Evolutionary conservation across 768 basidiomycete genomes (phyloP), one percentile per base, ranked within the genome.

Genomic region (Suillus plorans): DNA sequence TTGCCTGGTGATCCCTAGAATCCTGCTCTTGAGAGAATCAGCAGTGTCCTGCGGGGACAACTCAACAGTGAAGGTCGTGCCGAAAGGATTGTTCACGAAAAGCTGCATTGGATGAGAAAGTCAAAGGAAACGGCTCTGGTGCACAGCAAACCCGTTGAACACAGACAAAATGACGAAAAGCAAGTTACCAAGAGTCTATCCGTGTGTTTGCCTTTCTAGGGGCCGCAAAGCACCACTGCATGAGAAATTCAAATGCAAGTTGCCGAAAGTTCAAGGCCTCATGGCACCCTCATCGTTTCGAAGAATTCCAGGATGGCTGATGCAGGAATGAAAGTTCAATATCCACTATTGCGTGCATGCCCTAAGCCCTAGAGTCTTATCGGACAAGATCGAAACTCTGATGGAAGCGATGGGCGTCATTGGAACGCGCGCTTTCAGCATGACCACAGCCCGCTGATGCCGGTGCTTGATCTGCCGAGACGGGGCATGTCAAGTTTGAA

Each of bases 61-160:
- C 18, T 63, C 47, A 22, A 63, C 20, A 18, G 62, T 63, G 18
- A 63, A 12, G 50, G 62, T 63, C 3, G 62, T 28, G 39, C 62
- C 52, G 39, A 56, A 63, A 22, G 52, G 52, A 20, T 63, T 47
- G 39, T 56, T 52, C 16, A 63, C 50, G 36, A 63, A 63, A 63
- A 63, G 62, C 53, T 63, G 62, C 62, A 63, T 63, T 47, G 28
- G 16, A 20, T 28, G 22, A 20, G 14, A 60, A 37, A 45, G 14
- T 28, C 25, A 39, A 25, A 31, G 37, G 59, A 45, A 60, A 50
- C 49, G 10, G 8, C 20, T 20, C n/a, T 45, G n/a, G 9, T 1
- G 45, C 45, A 45, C 45, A 45, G 45, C 45, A 45, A n/a, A 45
- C 20, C 10, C 45, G 45, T 45, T 45, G 20, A 45, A 45, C 9